These are phyloP conservation scores for Pythium rhizo-oryzae DNA, from an alignment of 352 stramenopile species.

Conservation along the genomic window DNA sequence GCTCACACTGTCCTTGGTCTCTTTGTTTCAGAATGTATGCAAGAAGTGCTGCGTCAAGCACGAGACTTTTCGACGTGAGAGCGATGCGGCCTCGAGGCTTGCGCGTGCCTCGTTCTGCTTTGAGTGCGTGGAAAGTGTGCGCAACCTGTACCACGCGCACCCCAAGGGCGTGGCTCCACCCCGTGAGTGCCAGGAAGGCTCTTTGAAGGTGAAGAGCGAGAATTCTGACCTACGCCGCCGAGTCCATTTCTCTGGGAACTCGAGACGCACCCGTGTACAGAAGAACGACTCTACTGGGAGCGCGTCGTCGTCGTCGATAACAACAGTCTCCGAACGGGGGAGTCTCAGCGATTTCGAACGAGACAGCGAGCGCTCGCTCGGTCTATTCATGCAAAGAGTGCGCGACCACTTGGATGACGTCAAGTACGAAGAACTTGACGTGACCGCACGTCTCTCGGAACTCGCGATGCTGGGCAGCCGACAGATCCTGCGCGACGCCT, in stretches of 20 bases:
- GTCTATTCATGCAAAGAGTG: neutral
- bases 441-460: neutral
- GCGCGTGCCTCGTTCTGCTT: slow-evolving; percentile 16
- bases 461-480: slow-evolving; percentile 2
- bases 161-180: neutral
- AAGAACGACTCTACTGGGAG: neutral
- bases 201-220: neutral
- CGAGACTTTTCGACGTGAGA: slow-evolving; percentile 11
- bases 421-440: neutral
- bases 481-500: neutral
- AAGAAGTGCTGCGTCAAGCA: slow-evolving; percentile 19
- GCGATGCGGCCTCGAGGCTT: slow-evolving; percentile 1
- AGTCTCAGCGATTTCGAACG: neutral
- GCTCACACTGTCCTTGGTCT: neutral
- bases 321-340: neutral
- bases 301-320: neutral
- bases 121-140: slow-evolving; percentile 14
- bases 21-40: slow-evolving; percentile 19
- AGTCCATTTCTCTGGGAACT: neutral
- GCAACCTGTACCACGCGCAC: neutral
- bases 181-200: neutral
- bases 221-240: neutral
- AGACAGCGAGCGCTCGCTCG: slow-evolving; percentile 3
- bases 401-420: neutral
- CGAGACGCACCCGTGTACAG: neutral